Evolutionary conservation across 805 yeast genomes (phyloP), one percentile per base, ranked within the genome.

Genomic region (Gaillardinia entomophila): DNA sequence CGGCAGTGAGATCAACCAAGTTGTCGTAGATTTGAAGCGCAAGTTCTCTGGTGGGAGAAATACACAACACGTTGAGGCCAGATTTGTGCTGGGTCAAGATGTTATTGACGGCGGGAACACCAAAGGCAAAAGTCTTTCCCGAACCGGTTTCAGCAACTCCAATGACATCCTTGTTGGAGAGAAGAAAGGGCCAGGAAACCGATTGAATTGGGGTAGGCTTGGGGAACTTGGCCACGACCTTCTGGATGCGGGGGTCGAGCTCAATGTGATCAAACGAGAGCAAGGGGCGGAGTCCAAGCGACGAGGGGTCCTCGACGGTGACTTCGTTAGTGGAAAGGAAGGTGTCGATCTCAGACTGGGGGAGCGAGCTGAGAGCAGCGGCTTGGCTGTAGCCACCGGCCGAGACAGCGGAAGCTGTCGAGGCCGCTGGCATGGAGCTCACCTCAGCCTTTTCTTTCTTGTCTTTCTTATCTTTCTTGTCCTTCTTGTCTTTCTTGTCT

Each of bases 61-160:
- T 79, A 36, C 85, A 85, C 36, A 92, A 71, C 3, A 88, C 95
- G 48, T 77, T 77, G 35, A 84, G 70, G 13, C 82, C 82, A 24
- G 59, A 55, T 29, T 62, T 57, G 52, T 56, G 56, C 29, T 68
- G 48, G 29, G 65, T 51, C 26, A 78, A 49, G 36, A 90, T 64
- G 41, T 79, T 78, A 51, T 86, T 71, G 33, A 90, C 73, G n/a
- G 97, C 96, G 30, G 99, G 98, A 20, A 92, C 92, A 55, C 96
- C 96, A 56, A 90, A 92, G 0, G 96, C 97, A 62, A 90, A 82
- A 0, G 98, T 90, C 60, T 90, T 90, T 52, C 98, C 98, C 1
- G 96, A 86, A 24, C 98, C 98, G 3, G 98, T 90, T 63, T 90
- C 97, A 11, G 98, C 98, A 43, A 90, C 96, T 57, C 97, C 98